Evolutionary conservation across 225 moss, liverwort and hornwort genomes (phyloP).

Genomic region (Sphagnum contortum): DNA sequence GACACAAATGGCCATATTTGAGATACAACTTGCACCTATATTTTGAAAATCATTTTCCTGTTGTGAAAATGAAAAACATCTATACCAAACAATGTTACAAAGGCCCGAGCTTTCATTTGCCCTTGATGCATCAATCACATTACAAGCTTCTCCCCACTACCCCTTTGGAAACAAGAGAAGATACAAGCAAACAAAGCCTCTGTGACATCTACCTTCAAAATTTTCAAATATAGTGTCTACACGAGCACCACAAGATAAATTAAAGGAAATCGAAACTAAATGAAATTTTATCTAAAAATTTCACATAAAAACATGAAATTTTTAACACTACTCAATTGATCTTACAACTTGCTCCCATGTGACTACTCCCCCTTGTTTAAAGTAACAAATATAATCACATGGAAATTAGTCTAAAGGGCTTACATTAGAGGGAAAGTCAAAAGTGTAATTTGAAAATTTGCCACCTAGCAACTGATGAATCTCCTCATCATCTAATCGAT

Average conservation of each 20-base stretch:
- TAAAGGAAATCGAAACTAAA: too few species aligned
- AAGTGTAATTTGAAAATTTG: slow-evolving; percentile 34
- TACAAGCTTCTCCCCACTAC: slow-evolving; percentile 14
- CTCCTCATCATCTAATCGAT: slow-evolving; percentile 32
- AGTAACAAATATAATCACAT: too few species aligned
- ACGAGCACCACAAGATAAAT: too few species aligned
- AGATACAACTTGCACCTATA: too few species aligned
- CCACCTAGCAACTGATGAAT: slow-evolving; percentile 33
- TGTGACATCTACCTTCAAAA: slow-evolving; percentile 20
- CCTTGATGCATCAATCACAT: slow-evolving; percentile 53
- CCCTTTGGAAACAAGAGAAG: slow-evolving; percentile 29
- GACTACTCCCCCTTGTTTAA: too few species aligned
- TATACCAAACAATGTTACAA: slow-evolving; percentile 41
- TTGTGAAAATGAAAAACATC: too few species aligned
- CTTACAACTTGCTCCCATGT: too few species aligned
- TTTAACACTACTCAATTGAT: too few species aligned
- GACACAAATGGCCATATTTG: too few species aligned
- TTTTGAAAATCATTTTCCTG: too few species aligned
- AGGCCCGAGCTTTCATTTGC: slow-evolving; percentile 53
- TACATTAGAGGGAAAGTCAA: slow-evolving; percentile 33
- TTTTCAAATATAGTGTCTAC: slow-evolving; percentile 50
- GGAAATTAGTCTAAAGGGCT: slow-evolving; percentile 10
- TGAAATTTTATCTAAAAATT: too few species aligned
- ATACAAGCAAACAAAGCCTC: slow-evolving; percentile 30
- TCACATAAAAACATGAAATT: too few species aligned